Conservation (phyloP, 2,329 filamentous ascomycete species). For the Sarocladium oryzae region DNA sequence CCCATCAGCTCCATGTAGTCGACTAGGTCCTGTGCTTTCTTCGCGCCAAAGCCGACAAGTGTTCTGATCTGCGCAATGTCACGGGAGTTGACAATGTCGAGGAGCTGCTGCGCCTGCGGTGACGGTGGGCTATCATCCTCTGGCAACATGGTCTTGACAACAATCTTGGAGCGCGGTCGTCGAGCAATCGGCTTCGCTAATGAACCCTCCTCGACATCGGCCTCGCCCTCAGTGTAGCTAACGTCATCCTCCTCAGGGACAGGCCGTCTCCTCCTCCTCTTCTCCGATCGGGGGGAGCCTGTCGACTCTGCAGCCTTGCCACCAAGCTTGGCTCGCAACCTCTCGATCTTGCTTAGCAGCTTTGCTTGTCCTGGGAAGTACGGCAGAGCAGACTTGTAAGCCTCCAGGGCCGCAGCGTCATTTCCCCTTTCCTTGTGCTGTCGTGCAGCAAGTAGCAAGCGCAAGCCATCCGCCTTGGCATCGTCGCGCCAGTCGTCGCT, state of each 20-base stretch:
- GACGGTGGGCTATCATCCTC: slow-evolving; percentile 39
- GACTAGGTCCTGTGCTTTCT: slow-evolving; percentile 59
- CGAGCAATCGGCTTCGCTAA: slow-evolving; percentile 25
- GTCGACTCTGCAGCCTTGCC: slow-evolving; percentile 14
- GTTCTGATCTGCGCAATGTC: slow-evolving; percentile 59
- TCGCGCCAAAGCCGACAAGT: slow-evolving; percentile 64
- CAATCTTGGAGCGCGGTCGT: slow-evolving; percentile 24
- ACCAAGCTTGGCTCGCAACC: slow-evolving; percentile 48
- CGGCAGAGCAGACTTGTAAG: slow-evolving; percentile 78
- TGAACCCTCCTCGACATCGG: slow-evolving; percentile 33
- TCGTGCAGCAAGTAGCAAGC: slow-evolving; percentile 82
- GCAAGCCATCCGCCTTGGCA: slow-evolving; percentile 71
- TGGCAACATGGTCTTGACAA: slow-evolving; percentile 17
- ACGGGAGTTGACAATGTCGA: slow-evolving; percentile 68
- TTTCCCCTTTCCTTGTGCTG: slow-evolving; percentile 84
- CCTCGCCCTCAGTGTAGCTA: slow-evolving; percentile 33
- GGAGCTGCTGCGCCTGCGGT: slow-evolving; percentile 54
- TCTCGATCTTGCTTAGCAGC: slow-evolving; percentile 62
- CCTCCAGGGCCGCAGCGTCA: slow-evolving; percentile 67
- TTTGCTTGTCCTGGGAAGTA: slow-evolving; percentile 85
- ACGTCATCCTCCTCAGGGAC: slow-evolving; percentile 30
- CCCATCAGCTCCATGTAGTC: slow-evolving; percentile 43
- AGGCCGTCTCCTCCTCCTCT: slow-evolving; percentile 16
- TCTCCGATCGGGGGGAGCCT: slow-evolving; percentile 11
- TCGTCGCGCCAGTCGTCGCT: slow-evolving; percentile 57